Percentiles rank a stretch among this genome's conserved stretches.
phyloP scores from a whole-genome alignment of 108 stramenopile species.

The Cyclotella sp. region DNA sequence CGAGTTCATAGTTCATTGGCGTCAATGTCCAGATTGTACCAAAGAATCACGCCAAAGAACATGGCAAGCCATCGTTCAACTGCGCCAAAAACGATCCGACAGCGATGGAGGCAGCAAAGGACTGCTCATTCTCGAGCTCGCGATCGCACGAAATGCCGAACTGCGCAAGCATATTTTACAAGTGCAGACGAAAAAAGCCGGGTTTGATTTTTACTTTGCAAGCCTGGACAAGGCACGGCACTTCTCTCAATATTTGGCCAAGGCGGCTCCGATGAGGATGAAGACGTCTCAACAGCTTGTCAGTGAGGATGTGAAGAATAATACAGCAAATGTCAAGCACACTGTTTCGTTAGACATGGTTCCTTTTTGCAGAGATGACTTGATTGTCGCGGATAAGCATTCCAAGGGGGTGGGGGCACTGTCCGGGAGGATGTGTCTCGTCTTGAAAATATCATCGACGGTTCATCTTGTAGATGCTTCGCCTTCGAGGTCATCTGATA shows the following conservation, averaged over 20 bases:
- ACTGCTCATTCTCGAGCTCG: conserved; percentile 80
- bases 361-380: conserved; percentile 96
- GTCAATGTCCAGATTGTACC: conserved; percentile 94
- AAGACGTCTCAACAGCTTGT: conserved; percentile 93
- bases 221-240: conserved; percentile 77
- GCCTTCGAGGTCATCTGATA: conserved; percentile 56
- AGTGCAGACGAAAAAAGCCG: conserved; percentile 86
- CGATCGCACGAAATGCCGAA: conserved; percentile 66
- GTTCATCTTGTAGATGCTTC: conserved; percentile 79
- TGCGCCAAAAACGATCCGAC: conserved; percentile 78
- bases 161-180: conserved; percentile 85
- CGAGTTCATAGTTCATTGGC: conserved; percentile 90
- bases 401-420: conserved; percentile 78
- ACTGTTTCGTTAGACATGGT: conserved; percentile 95
- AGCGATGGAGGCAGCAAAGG: conserved; percentile 54
- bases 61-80: conserved; percentile 86
- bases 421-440: conserved; percentile 74
- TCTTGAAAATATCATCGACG: conserved; percentile 66
- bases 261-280: conserved; percentile 84
- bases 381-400: conserved; percentile 83
- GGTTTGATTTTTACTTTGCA: conserved; percentile 98
- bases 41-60: conserved; percentile 84
- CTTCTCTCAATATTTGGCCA: conserved; percentile 88
- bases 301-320: conserved; percentile 89
- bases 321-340: conserved; percentile 93